phyloP scores from a whole-genome alignment of 1,139 yeast species.

The Arxiozyma heterogenica region DNA sequence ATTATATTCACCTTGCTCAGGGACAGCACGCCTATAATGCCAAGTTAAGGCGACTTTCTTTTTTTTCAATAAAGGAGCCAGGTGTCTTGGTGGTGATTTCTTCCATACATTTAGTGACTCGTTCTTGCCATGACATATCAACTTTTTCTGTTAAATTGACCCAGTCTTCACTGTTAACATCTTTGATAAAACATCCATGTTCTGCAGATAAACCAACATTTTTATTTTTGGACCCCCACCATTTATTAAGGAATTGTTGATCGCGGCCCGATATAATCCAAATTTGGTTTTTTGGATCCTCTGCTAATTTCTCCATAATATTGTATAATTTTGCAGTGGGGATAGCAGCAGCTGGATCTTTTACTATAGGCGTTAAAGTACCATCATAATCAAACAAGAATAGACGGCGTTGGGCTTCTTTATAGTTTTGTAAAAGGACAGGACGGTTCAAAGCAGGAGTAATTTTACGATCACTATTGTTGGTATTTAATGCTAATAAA shows the following conservation, averaged over 20 bases:
- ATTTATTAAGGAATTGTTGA: slow-evolving; percentile 76
- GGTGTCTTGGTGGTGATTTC: slow-evolving; percentile 82
- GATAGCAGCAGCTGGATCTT: slow-evolving; percentile 96
- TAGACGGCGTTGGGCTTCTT: slow-evolving; percentile 55
- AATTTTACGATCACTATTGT: slow-evolving; percentile 32
- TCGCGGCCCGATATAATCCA: slow-evolving; percentile 98
- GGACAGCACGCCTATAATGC: slow-evolving; percentile 95
- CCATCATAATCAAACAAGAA: slow-evolving; percentile 96
- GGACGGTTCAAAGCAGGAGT: slow-evolving; percentile 87
- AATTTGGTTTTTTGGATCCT: slow-evolving; percentile 75
- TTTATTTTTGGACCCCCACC: slow-evolving; percentile 63
- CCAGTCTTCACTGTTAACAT: slow-evolving; percentile 58
- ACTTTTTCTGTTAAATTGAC: slow-evolving; percentile 68
- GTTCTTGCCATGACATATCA: slow-evolving; percentile 91
- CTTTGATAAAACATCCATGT: slow-evolving; percentile 92
- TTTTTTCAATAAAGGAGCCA: slow-evolving; percentile 73
- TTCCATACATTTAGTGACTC: slow-evolving; percentile 64
- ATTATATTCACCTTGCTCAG: slow-evolving; percentile 81
- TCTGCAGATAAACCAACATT: slow-evolving; percentile 84
- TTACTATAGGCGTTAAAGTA: slow-evolving; percentile 88
- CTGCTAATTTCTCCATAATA: slow-evolving; percentile 50
- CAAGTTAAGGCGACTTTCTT: slow-evolving; percentile 94
- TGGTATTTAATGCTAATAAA: slow-evolving; percentile 13
- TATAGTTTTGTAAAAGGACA: slow-evolving; percentile 49
- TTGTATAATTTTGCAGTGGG: slow-evolving; percentile 68